A percentile compares a stretch with the other conserved stretches of the same genome.
These are phyloP conservation scores for Lipomyces mesembrius DNA, from an alignment of 805 yeast genomes.

Conservation along the genomic window DNA sequence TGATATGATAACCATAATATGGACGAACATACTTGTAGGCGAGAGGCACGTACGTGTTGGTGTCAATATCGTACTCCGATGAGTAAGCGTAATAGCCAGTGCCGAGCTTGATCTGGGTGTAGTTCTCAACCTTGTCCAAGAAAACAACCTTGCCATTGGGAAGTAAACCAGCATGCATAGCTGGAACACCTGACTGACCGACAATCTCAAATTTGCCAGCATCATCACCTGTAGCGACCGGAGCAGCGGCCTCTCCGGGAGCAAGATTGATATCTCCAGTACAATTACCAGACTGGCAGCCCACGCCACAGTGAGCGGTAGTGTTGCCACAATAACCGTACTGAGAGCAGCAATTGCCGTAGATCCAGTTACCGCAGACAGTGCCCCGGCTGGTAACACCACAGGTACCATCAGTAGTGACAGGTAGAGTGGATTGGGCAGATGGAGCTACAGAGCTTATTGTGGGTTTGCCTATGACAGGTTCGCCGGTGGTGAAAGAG, in stretches of 20 bases:
- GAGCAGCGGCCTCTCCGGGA: conserved; percentile 26
- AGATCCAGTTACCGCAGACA: conserved; percentile 32
- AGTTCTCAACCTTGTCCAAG: conserved; percentile 34
- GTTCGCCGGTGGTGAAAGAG: conserved; percentile 18
- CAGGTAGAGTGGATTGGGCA: conserved; percentile 21
- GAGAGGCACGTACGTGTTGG: conserved; percentile 25
- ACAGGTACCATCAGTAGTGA: conserved; percentile 36
- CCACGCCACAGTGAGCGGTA: conserved; percentile 31
- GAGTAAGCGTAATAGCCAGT: conserved; percentile 35
- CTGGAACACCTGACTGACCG: conserved; percentile 34
- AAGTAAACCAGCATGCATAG: conserved; percentile 33
- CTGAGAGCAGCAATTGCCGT: conserved; percentile 33
- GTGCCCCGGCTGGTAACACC: conserved; percentile 24
- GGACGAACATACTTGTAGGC: conserved; percentile 12
- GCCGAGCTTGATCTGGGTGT: conserved; percentile 26
- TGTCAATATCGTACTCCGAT: conserved; percentile 26
- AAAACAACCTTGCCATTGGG: conserved; percentile 35
- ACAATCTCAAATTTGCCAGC: conserved; percentile 33
- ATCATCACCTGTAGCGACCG: conserved; percentile 22
- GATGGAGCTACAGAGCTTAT: conserved; percentile 14
- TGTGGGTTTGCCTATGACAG: conserved; percentile 22
- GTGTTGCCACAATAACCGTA: conserved; percentile 36
- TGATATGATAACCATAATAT: background rate
- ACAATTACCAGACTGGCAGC: conserved; percentile 36
- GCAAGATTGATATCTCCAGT: conserved; percentile 1